These are phyloP conservation scores for Xylariales sp. DNA, from an alignment of 2,329 filamentous ascomycete genomes.

Conservation along the genomic window DNA sequence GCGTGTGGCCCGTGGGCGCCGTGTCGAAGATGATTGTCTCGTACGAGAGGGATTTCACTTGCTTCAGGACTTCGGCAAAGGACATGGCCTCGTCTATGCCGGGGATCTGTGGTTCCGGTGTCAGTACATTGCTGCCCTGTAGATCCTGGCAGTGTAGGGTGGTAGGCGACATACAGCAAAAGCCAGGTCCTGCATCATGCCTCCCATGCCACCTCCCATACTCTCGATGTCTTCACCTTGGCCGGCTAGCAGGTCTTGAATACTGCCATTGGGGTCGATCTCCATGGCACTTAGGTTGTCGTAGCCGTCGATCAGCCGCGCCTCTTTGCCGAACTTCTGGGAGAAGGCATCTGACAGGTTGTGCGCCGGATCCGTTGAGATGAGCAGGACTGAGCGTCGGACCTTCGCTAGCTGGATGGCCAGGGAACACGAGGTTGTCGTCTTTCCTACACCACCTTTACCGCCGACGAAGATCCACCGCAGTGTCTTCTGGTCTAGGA, in stretches of 20 bases:
- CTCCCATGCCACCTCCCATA: slow-evolving; percentile 71
- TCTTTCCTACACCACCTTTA: slow-evolving; percentile 98
- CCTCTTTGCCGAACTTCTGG: slow-evolving; percentile 99
- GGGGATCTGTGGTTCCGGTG: slow-evolving; percentile 62
- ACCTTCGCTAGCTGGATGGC: slow-evolving; percentile 95
- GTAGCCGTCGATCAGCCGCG: slow-evolving; percentile 85
- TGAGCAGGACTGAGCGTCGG: slow-evolving; percentile 92
- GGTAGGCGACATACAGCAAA: slow-evolving; percentile 86
- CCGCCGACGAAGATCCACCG: slow-evolving; percentile 99
- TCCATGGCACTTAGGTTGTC: slow-evolving; percentile 97
- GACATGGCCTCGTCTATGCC: slow-evolving; percentile 99
- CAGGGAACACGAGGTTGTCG: slow-evolving; percentile 97
- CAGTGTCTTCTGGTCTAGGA: slow-evolving; percentile 90
- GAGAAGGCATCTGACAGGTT: slow-evolving; percentile 97
- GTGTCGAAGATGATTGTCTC: slow-evolving; percentile 99
- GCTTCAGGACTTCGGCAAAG: slow-evolving; percentile 97
- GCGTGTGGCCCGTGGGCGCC: slow-evolving; percentile 93
- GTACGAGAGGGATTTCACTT: slow-evolving; percentile 98
- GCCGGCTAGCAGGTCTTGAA: slow-evolving; percentile 85
- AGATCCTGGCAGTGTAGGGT: no score
- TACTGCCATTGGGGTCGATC: slow-evolving; percentile 96
- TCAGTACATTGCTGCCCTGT: no score
- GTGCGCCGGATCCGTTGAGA: slow-evolving; percentile 97
- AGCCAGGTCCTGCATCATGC: slow-evolving; percentile 98
- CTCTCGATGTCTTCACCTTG: slow-evolving; percentile 58